Conservation (phyloP, 108 stramenopile species). For the Skeletonema tropicum region DNA sequence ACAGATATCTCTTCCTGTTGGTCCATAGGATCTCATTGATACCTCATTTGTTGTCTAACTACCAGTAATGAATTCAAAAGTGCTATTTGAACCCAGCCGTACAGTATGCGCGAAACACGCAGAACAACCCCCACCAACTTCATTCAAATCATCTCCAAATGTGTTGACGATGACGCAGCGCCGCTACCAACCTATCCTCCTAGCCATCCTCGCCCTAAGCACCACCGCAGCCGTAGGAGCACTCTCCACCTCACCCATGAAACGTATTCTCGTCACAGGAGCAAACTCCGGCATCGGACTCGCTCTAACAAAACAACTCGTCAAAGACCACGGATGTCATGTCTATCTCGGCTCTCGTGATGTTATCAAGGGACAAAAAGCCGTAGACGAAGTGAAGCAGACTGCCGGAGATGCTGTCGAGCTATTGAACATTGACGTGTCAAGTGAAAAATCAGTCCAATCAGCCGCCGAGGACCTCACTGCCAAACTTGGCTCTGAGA, state of each 20-base stretch:
- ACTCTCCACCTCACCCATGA: background rate
- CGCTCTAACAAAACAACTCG: slow-evolving; percentile 60
- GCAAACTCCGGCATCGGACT: slow-evolving; percentile 67
- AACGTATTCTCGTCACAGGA: slow-evolving; percentile 44
- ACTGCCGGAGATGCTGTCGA: slow-evolving; percentile 54
- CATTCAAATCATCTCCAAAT: too few relatives aligned
- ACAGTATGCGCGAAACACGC: too few relatives aligned
- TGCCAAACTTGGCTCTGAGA: slow-evolving; percentile 26
- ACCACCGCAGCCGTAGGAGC: background rate
- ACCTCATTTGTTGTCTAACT: too few relatives aligned
- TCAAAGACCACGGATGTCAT: slow-evolving; percentile 54
- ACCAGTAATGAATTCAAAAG: too few relatives aligned
- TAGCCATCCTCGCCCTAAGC: background rate
- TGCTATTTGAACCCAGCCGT: too few relatives aligned
- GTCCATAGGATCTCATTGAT: too few relatives aligned
- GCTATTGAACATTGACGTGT: slow-evolving; percentile 58
- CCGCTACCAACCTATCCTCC: background rate
- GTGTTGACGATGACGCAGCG: background rate
- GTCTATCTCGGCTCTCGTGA: slow-evolving; percentile 61
- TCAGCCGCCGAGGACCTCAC: slow-evolving; percentile 49
- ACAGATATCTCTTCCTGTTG: too few relatives aligned
- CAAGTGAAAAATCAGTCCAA: slow-evolving; percentile 47
- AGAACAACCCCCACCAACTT: too few relatives aligned
- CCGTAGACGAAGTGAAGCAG: slow-evolving; percentile 55
- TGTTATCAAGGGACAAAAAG: slow-evolving; percentile 39